Percentiles rank a stretch among this genome's conserved stretches.
Evolutionary conservation across 2,329 filamentous ascomycete genomes (phyloP).

Genomic region (Hortaea werneckii): DNA sequence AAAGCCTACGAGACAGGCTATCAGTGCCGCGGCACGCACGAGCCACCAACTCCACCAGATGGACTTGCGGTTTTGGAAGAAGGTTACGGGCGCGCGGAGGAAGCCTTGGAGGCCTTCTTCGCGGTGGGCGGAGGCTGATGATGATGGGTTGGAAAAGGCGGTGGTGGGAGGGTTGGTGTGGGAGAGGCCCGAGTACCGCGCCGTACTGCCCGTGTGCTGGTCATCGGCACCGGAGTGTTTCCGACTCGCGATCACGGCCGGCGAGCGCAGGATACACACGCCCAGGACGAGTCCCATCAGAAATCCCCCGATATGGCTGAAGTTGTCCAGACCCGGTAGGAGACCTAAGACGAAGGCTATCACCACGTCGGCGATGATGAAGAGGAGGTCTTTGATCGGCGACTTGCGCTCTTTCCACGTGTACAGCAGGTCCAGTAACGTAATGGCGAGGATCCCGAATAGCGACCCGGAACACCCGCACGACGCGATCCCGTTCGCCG

Average conservation of each 20-base stretch:
- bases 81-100: constrained; percentile 47
- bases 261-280: constrained; percentile 79
- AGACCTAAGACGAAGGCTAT: constrained; percentile 90
- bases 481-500: constrained; percentile 68
- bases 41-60: constrained; percentile 99
- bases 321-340: constrained; percentile 89
- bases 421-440: constrained; percentile 81
- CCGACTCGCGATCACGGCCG: constrained; percentile 45
- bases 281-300: constrained; percentile 83
- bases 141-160: not conserved
- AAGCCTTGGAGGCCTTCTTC: constrained; percentile 32
- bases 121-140: constrained; percentile 8
- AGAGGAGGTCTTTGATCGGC: constrained; percentile 75
- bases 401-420: constrained; percentile 72
- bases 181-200: constrained; percentile 11
- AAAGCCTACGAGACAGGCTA: constrained; percentile 75
- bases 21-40: constrained; percentile 64
- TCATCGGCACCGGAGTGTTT: constrained; percentile 8
- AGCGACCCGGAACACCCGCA: constrained; percentile 79
- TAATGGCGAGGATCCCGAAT: constrained; percentile 85
- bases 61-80: constrained; percentile 86
- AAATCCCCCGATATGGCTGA: constrained; percentile 93
- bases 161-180: not conserved
- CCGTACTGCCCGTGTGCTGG: not conserved
- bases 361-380: constrained; percentile 72